Evolutionary conservation across 768 basidiomycete species (phyloP).

Genomic region (Glaciozyma martinii): DNA sequence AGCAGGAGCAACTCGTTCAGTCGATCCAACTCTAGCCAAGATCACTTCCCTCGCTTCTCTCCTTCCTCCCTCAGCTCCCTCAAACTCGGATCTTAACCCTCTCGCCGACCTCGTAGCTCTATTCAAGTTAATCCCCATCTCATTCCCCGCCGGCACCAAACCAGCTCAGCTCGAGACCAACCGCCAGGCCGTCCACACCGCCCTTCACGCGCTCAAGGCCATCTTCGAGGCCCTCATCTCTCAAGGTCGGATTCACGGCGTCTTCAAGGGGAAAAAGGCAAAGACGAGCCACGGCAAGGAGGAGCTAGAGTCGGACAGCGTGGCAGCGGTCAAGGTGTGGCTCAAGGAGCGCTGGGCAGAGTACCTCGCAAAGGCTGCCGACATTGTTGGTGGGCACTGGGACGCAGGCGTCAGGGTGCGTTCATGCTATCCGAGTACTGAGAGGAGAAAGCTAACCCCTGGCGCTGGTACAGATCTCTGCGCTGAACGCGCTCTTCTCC

Average conservation of each 20-base stretch:
- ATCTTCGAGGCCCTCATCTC: conserved; percentile 58
- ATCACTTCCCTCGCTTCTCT: conserved; percentile 14
- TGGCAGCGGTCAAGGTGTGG: conserved; percentile 55
- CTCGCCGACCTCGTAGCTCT: conserved; percentile 28
- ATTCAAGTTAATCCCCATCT: neutral
- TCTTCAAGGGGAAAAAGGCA: conserved; percentile 40
- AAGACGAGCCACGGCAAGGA: conserved; percentile 14
- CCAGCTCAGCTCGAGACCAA: conserved; percentile 17
- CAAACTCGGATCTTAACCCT: conserved; percentile 26
- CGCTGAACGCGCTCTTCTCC: conserved; percentile 66
- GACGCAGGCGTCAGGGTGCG: conserved; percentile 57
- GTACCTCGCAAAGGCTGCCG: conserved; percentile 60
- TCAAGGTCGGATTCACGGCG: conserved; percentile 49
- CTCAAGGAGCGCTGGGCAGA: conserved; percentile 62
- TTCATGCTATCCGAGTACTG: neutral
- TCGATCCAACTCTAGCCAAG: neutral
- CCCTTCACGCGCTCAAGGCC: conserved; percentile 27
- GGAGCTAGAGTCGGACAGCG: conserved; percentile 46
- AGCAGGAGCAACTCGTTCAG: neutral
- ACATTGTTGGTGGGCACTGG: conserved; percentile 69
- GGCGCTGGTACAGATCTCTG: conserved; percentile 48
- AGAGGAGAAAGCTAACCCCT: neutral
- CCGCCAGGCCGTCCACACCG: conserved; percentile 28
- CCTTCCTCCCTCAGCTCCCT: conserved; percentile 26
- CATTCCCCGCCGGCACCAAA: neutral